Percentiles rank a stretch among this genome's conserved stretches.
These are phyloP conservation scores for Cytospora chrysosperma DNA, from an alignment of 2,329 filamentous ascomycete species.

Conservation along the genomic window DNA sequence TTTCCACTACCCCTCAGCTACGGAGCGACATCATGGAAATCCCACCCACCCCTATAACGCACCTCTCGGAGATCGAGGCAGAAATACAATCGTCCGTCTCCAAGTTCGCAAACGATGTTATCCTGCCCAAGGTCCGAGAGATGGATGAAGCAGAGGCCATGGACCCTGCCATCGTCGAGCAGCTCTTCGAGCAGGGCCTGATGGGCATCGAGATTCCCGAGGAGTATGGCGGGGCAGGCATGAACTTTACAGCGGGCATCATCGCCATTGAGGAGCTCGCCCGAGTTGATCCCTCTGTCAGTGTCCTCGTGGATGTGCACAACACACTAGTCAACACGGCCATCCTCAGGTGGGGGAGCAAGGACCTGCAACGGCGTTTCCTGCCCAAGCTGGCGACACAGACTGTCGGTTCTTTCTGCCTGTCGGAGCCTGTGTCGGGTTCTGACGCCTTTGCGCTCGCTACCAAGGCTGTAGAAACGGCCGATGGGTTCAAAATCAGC, in stretches of 20 bases:
- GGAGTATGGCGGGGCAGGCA: slow-evolving; percentile 92
- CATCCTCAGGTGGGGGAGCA: slow-evolving; percentile 79
- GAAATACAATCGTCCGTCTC: slow-evolving; percentile 88
- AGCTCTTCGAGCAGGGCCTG: slow-evolving; percentile 93
- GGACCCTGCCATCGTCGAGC: slow-evolving; percentile 84
- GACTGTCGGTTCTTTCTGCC: slow-evolving; percentile 88
- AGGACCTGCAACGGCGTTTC: slow-evolving; percentile 77
- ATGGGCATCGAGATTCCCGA: slow-evolving; percentile 98
- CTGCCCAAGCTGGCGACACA: slow-evolving; percentile 86
- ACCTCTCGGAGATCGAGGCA: slow-evolving; percentile 84
- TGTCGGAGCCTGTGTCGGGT: slow-evolving; percentile 88
- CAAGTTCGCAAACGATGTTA: slow-evolving; percentile 86
- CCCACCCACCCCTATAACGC: slow-evolving; percentile 87
- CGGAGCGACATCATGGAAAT: slow-evolving; percentile 69
- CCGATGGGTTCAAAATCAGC: slow-evolving; percentile 79
- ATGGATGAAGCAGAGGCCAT: slow-evolving; percentile 98
- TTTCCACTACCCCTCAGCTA: slow-evolving; percentile 60
- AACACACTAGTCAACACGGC: slow-evolving; percentile 97
- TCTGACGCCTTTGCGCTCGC: slow-evolving; percentile 95
- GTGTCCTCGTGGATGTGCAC: slow-evolving; percentile 94
- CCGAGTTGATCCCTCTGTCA: slow-evolving; percentile 89
- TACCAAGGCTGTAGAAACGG: slow-evolving; percentile 83
- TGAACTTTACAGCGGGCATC: slow-evolving; percentile 98
- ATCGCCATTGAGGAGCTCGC: slow-evolving; percentile 97
- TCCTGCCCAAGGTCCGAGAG: slow-evolving; percentile 87